Evolutionary conservation across 2,329 filamentous ascomycete genomes (phyloP), one percentile per base, ranked within the genome.

Genomic region (Penicillium hordei): DNA sequence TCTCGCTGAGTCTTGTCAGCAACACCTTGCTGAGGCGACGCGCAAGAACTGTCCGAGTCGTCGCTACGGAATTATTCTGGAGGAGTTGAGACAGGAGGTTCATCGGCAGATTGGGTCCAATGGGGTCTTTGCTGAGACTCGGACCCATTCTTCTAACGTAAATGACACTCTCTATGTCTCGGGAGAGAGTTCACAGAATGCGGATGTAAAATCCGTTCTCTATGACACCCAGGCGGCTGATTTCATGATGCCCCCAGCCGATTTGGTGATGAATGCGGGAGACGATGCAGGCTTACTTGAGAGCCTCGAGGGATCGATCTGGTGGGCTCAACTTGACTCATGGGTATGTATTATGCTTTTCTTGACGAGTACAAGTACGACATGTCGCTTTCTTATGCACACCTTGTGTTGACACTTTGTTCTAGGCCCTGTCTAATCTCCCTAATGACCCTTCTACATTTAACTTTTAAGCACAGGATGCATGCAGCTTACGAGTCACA

Each of bases 51-150:
- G 78, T 2, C 79, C 79, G 0, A 79, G 77, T 48, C 74, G 77
- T 7, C 72, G 78, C 39, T 81, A 81, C 44, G 77, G 76, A 31
- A 80, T 81, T 48, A 81, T 81, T 43, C 61, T 81, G 10, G 77
- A 79, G 46, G 79, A 81, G 54, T 60, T 81, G 23, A 68, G 78
- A 42, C 65, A 71, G 8, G 78, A 81, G 54, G 78, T 75, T 2
- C 73, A 74, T 60, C 64, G 68, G 10, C 72, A 74, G 49, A 67
- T 73, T 33, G 68, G 68, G 3, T 58, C 69, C 1, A 43, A 60
- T 43, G 57, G 53, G 17, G 46, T 53, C 9, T 21, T 36, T n/a
- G 40, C 17, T 19, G 45, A 25, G 21, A n/a, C 15, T 5, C 23
- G 33, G 15, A 2, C 51, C 36, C 42, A 34, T 27, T 27, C 8